Percentiles rank a stretch among this genome's conserved stretches.
Conservation (phyloP, 345 rosid genomes). For the Eucalyptus curtisii region DNA sequence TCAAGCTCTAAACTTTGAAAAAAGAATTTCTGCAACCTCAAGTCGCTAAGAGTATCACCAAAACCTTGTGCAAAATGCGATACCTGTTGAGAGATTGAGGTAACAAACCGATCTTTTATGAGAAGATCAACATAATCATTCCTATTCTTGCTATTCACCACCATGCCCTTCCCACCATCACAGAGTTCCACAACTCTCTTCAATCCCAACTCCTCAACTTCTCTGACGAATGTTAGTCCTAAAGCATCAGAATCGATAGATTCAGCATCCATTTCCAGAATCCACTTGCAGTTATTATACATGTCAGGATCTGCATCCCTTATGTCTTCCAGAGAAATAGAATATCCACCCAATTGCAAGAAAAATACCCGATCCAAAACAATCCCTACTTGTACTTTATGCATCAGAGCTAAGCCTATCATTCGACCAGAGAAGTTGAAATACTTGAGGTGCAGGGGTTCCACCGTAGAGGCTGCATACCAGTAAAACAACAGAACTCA, state of each 20-base stretch:
- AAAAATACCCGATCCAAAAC: constrained; percentile 82
- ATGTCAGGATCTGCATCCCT: constrained; percentile 70
- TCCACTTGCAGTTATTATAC: constrained; percentile 73
- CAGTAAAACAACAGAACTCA: background rate
- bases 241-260: constrained; percentile 67
- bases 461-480: constrained; percentile 76
- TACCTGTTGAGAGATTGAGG: constrained; percentile 58
- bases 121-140: constrained; percentile 59
- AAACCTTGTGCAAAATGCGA: constrained; percentile 56
- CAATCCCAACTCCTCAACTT: constrained; percentile 73
- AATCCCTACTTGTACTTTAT: constrained; percentile 84
- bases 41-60: constrained; percentile 37
- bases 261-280: constrained; percentile 84
- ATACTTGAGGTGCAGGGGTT: constrained; percentile 77
- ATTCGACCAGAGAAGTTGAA: constrained; percentile 82
- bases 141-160: constrained; percentile 76
- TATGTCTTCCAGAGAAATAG: constrained; percentile 65
- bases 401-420: constrained; percentile 84
- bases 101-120: constrained; percentile 45
- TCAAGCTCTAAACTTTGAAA: constrained; percentile 49
- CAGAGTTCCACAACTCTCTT: constrained; percentile 56
- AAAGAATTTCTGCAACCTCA: constrained; percentile 14
- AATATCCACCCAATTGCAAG: constrained; percentile 55
- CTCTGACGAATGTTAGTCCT: constrained; percentile 70
- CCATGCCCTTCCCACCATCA: constrained; percentile 37